These are phyloP conservation scores for Colletotrichum tropicicola DNA, from an alignment of 2,329 filamentous ascomycete species.

Conservation along the genomic window DNA sequence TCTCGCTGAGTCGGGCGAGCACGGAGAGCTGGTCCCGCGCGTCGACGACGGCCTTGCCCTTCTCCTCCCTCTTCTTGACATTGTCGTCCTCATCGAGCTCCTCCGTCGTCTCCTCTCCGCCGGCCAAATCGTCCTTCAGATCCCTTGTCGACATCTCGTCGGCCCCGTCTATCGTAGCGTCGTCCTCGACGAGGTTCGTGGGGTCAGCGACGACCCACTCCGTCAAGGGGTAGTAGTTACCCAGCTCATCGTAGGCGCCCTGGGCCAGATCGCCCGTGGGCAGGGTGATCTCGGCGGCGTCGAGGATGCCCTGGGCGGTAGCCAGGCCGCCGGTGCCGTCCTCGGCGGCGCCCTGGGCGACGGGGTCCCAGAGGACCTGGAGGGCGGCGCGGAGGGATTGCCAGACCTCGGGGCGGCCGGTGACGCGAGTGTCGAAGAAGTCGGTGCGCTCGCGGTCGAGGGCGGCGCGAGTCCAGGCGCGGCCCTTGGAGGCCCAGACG, in stretches of 20 bases:
- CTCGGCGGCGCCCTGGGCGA: conserved; percentile 45
- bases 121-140: conserved; percentile 51
- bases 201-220: conserved; percentile 77
- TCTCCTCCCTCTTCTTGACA: conserved; percentile 59
- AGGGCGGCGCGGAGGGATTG: conserved; percentile 75
- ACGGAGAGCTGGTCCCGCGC: conserved; percentile 65
- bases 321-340: conserved; percentile 55
- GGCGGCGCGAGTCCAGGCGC: conserved; percentile 74
- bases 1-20: conserved; percentile 72
- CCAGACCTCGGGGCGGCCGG: conserved; percentile 83
- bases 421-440: conserved; percentile 92
- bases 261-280: conserved; percentile 78
- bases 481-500: conserved; percentile 70
- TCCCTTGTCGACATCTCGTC: conserved; percentile 31
- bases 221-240: conserved; percentile 75
- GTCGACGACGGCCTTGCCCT: conserved; percentile 65
- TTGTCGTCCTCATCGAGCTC: conserved; percentile 44
- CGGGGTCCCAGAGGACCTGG: conserved; percentile 71
- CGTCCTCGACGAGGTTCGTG: conserved; percentile 57
- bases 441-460: conserved; percentile 78
- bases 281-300: conserved; percentile 79
- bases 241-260: conserved; percentile 76
- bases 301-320: conserved; percentile 83
- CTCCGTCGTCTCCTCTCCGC: conserved; percentile 38
- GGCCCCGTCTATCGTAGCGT: conserved; percentile 53